Percentiles rank a stretch among this genome's conserved stretches.
These are phyloP conservation scores for Symbiodinium natans DNA, from an alignment of 73 alveolate species.

Conservation along the genomic window DNA sequence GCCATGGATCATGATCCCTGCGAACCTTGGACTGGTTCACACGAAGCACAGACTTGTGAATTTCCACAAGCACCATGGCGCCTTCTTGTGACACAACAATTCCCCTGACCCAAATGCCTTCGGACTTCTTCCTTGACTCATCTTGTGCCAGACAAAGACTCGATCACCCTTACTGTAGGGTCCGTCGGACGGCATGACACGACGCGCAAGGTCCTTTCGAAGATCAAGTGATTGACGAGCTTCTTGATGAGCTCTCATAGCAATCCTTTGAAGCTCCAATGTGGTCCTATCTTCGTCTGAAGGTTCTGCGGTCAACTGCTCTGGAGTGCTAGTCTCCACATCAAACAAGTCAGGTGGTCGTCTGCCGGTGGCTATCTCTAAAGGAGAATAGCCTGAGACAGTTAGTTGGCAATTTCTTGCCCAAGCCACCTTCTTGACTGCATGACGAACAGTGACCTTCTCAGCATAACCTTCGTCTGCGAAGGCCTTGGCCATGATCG, in stretches of 20 bases:
- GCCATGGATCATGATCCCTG: neutral
- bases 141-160: slow-evolving; percentile 15
- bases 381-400: slow-evolving; percentile 9
- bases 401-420: slow-evolving; percentile 18
- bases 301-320: neutral
- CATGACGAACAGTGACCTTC: neutral
- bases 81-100: neutral
- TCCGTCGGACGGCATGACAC: slow-evolving; percentile 6
- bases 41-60: neutral
- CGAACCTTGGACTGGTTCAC: neutral
- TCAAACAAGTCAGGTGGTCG: slow-evolving; percentile 7
- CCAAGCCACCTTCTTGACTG: neutral
- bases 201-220: neutral
- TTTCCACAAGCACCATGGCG: neutral
- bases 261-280: neutral
- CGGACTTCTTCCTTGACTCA: neutral
- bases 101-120: neutral
- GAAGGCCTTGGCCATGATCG: neutral
- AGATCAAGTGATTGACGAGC: neutral
- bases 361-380: slow-evolving; percentile 31
- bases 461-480: neutral
- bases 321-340: slow-evolving; percentile 15
- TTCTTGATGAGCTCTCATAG: slow-evolving; percentile 25
- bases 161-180: neutral
- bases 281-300: neutral